A percentile compares a stretch with the other conserved stretches of the same genome.
phyloP scores from a whole-genome alignment of 208 protist species.

The Crithidia bombi region DNA sequence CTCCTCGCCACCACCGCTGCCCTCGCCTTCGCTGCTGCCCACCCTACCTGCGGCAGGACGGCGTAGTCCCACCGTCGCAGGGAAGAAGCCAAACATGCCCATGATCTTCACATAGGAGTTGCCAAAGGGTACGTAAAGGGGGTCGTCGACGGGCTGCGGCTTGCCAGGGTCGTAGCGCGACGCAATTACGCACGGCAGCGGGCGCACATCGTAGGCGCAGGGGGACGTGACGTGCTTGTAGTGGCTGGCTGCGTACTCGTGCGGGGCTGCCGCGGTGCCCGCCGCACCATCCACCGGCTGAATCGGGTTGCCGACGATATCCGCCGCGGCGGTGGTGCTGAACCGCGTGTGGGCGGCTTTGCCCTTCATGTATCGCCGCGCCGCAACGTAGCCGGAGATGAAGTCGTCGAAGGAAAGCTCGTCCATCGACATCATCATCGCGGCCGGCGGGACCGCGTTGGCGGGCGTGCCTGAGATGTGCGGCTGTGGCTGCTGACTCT shows the following conservation, averaged over 20 bases:
- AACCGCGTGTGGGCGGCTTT: constrained; percentile 50
- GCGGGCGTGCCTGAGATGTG: no score
- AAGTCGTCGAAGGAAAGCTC: constrained; percentile 47
- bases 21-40: background rate
- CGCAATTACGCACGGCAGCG: constrained; percentile 77
- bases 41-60: no score
- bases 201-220: constrained; percentile 65
- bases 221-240: constrained; percentile 61
- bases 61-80: constrained; percentile 48
- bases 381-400: constrained; percentile 56
- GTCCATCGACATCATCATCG: constrained; percentile 21
- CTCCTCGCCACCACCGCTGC: background rate
- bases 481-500: background rate
- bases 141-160: constrained; percentile 46
- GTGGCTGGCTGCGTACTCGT: constrained; percentile 15
- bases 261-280: background rate
- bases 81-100: constrained; percentile 84
- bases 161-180: constrained; percentile 57
- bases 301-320: constrained; percentile 5
- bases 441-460: background rate
- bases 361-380: constrained; percentile 54
- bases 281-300: background rate
- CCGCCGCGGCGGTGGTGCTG: constrained; percentile 9
- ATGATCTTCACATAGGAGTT: constrained; percentile 69
- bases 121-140: constrained; percentile 60